These are phyloP conservation scores for Purpureocillium takamizusanense DNA, from an alignment of 2,329 filamentous ascomycete species.

Conservation along the genomic window DNA sequence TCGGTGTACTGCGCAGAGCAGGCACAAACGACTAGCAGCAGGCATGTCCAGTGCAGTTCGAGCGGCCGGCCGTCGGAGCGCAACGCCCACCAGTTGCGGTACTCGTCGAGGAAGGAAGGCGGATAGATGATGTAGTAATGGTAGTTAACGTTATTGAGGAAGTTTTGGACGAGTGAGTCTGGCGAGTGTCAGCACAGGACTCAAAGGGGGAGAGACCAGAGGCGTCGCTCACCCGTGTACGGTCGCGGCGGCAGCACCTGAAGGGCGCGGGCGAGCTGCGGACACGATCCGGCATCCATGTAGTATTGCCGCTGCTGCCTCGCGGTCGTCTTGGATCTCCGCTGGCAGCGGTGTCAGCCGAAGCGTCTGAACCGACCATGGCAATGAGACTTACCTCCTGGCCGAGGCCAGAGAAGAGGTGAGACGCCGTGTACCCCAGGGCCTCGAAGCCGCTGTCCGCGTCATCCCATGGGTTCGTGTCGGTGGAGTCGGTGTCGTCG, in stretches of 20 bases:
- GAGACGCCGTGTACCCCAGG: constrained; percentile 24
- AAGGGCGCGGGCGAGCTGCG: constrained; percentile 21
- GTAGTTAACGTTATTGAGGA: constrained; percentile 26
- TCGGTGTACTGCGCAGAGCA: constrained; percentile 25
- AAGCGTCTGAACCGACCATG: too few species aligned
- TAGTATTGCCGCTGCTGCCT: constrained; percentile 12
- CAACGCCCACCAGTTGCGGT: constrained; percentile 24
- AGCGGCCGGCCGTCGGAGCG: constrained; percentile 20
- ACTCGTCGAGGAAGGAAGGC: constrained; percentile 23
- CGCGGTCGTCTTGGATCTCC: constrained; percentile 8
- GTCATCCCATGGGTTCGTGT: constrained; percentile 14
- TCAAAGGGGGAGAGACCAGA: too few species aligned
- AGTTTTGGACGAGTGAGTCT: constrained; percentile 28
- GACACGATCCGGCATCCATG: constrained; percentile 11
- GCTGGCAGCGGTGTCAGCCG: constrained; percentile 3
- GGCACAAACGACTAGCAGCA: constrained; percentile 27
- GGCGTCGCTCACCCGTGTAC: constrained; percentile 20
- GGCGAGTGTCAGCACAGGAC: not conserved
- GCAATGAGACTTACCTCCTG: constrained; percentile 18
- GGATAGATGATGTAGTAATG: constrained; percentile 30
- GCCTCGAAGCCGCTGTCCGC: constrained; percentile 20
- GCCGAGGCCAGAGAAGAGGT: constrained; percentile 20
- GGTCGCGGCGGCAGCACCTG: constrained; percentile 20
- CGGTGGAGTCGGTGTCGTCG: constrained; percentile 9
- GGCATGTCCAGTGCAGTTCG: constrained; percentile 26